Evolutionary conservation across 2,329 filamentous ascomycete genomes (phyloP).

Genomic region (Verticillium nubilum): DNA sequence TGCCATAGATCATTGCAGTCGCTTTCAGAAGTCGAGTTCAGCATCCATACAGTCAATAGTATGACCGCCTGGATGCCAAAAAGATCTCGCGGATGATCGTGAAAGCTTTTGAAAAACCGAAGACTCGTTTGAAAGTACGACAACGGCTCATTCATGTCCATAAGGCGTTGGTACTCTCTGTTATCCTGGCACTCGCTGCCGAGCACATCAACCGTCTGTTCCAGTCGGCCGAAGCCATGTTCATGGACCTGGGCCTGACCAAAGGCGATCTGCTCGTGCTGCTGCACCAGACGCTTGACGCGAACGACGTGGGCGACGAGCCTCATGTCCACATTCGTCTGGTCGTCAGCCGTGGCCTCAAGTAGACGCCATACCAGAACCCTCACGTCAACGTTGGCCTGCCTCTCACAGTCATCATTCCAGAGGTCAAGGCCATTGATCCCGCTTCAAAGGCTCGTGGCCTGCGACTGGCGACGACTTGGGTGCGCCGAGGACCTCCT

Average conservation of each 20-base stretch:
- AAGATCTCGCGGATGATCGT: conserved; percentile 14
- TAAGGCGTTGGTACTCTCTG: conserved; percentile 10
- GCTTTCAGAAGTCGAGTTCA: conserved; percentile 13
- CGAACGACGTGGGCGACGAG: conserved; percentile 19
- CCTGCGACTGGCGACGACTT: conserved; percentile 19
- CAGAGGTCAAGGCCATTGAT: conserved; percentile 20
- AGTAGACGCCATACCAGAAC: conserved; percentile 20
- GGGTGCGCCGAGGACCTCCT: conserved; percentile 21
- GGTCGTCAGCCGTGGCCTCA: conserved; percentile 21
- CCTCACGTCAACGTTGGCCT: conserved; percentile 20
- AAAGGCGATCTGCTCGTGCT: conserved; percentile 17
- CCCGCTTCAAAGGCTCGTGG: conserved; percentile 15
- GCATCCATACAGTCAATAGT: conserved; percentile 18
- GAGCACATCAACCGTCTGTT: conserved; percentile 21
- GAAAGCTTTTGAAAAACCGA: conserved; percentile 13
- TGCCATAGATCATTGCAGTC: conserved; percentile 20
- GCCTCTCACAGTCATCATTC: conserved; percentile 23
- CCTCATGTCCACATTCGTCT: conserved; percentile 21
- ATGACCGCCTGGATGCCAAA: conserved; percentile 14
- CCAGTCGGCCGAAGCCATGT: conserved; percentile 22
- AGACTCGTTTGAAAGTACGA: conserved; percentile 17
- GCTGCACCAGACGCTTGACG: conserved; percentile 19
- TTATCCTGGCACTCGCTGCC: conserved; percentile 6
- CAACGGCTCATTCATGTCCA: conserved; percentile 15
- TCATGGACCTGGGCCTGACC: conserved; percentile 20